phyloP scores from a whole-genome alignment of 768 basidiomycete species.

The Mycena amicta region DNA sequence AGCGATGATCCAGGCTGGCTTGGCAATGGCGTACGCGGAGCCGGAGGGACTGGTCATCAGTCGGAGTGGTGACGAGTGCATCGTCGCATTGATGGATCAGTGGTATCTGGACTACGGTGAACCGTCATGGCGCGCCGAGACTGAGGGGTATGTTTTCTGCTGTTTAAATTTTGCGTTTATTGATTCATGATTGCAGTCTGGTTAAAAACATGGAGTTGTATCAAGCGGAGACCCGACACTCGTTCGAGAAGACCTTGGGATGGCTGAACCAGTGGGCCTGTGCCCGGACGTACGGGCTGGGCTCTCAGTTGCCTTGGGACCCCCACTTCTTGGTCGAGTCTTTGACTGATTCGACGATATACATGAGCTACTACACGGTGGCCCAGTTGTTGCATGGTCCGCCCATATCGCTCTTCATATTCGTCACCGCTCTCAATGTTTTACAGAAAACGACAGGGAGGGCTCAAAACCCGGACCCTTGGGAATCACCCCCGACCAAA shows the following conservation, averaged over 20 bases:
- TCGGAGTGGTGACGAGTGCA: conserved; percentile 94
- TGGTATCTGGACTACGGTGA: conserved; percentile 99
- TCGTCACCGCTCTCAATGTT: not conserved
- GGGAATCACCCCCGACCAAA: conserved; percentile 84
- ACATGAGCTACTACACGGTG: conserved; percentile 98
- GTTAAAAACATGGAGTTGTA: conserved; percentile 89
- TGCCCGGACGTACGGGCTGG: conserved; percentile 95
- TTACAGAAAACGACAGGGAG: conserved; percentile 67
- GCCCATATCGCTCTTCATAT: conserved; percentile 24
- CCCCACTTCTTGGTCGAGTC: conserved; percentile 95
- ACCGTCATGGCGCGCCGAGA: conserved; percentile 80
- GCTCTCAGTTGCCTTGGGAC: conserved; percentile 96
- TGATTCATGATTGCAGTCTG: conserved; percentile 48
- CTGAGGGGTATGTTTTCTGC: conserved; percentile 69
- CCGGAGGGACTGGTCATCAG: conserved; percentile 90
- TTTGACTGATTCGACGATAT: conserved; percentile 95
- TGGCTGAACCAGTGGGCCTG: conserved; percentile 99
- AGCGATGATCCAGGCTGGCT: conserved; percentile 72
- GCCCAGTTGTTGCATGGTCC: conserved; percentile 89
- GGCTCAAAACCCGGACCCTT: conserved; percentile 81
- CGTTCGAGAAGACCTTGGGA: conserved; percentile 86
- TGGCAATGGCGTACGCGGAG: conserved; percentile 92
- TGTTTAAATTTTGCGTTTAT: conserved; percentile 1
- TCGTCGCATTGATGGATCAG: conserved; percentile 97
- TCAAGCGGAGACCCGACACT: conserved; percentile 87